Evolutionary conservation across 176 grass and related monocot genomes (phyloP).

Genomic region (Pharus latifolius): DNA sequence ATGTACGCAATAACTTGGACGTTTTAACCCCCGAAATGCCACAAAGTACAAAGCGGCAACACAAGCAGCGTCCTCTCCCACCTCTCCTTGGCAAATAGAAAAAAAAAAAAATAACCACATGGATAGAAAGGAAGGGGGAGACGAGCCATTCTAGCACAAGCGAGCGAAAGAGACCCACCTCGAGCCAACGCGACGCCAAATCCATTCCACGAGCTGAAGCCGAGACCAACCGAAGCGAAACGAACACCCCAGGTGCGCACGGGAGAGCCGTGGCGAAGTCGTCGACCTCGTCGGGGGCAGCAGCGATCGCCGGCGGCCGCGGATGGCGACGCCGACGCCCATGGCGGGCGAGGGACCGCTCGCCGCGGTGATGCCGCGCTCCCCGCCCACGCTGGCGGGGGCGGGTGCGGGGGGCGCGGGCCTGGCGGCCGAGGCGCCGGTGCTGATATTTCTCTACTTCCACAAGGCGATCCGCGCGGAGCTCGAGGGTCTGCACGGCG

Average conservation of each 20-base stretch:
- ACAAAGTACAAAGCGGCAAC: not conserved
- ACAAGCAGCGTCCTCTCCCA: not conserved
- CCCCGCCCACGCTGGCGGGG: constrained; percentile 15
- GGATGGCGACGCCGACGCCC: constrained; percentile 54
- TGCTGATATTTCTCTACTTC: constrained; percentile 93
- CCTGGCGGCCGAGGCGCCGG: constrained; percentile 48
- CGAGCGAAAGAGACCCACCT: constrained; percentile 30
- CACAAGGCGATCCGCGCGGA: constrained; percentile 89
- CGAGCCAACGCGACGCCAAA: constrained; percentile 43
- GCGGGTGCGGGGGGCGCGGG: constrained; percentile 12
- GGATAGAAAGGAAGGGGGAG: not conserved
- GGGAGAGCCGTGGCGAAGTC: constrained; percentile 40
- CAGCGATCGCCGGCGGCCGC: not conserved
- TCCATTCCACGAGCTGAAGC: constrained; percentile 43
- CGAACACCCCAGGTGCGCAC: constrained; percentile 43
- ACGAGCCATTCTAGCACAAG: not conserved
- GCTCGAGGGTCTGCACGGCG: constrained; percentile 64
- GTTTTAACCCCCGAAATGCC: not conserved
- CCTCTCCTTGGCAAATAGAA: not conserved
- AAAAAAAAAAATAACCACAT: constrained; percentile 24
- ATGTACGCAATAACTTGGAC: not conserved
- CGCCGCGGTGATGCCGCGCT: constrained; percentile 43
- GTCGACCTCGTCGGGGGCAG: not conserved
- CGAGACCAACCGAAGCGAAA: constrained; percentile 20
- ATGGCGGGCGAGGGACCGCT: constrained; percentile 49